Percentiles rank a stretch among this genome's conserved stretches.
These are phyloP conservation scores for Chalciporus piperatus DNA, from an alignment of 768 basidiomycete genomes.

Conservation along the genomic window DNA sequence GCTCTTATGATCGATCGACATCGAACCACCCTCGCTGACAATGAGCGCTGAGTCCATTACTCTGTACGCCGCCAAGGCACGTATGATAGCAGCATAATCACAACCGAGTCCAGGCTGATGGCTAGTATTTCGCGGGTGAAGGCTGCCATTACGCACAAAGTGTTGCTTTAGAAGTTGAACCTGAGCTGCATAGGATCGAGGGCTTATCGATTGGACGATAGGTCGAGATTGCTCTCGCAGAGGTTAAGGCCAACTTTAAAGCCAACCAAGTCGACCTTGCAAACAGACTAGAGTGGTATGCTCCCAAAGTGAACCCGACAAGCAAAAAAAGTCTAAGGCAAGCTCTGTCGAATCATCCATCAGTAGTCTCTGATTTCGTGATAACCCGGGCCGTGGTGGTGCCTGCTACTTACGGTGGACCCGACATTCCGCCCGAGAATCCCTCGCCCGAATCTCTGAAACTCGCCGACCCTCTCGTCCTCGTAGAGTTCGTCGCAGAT, in stretches of 20 bases:
- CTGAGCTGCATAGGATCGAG: no score
- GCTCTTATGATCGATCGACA: background rate
- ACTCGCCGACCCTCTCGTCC: constrained; percentile 61
- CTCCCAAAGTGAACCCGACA: constrained; percentile 60
- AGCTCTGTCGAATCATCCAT: no score
- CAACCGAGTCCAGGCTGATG: no score
- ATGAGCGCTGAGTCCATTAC: constrained; percentile 38
- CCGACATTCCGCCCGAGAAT: constrained; percentile 47
- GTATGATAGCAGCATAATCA: background rate
- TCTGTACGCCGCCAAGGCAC: constrained; percentile 47
- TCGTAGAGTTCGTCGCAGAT: constrained; percentile 67
- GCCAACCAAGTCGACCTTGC: constrained; percentile 55
- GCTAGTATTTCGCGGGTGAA: constrained; percentile 26
- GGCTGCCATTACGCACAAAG: constrained; percentile 61
- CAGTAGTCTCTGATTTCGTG: background rate
- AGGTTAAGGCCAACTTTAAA: constrained; percentile 47
- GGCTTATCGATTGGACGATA: constrained; percentile 20
- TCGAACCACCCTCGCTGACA: background rate
- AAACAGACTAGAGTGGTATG: constrained; percentile 72
- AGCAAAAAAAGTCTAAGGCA: constrained; percentile 47
- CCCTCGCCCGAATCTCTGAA: constrained; percentile 62
- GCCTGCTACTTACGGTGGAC: constrained; percentile 56
- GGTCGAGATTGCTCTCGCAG: constrained; percentile 61
- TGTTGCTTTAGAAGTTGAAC: constrained; percentile 29
- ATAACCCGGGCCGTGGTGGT: background rate